These are phyloP conservation scores for Simmondsia chinensis DNA, from an alignment of 148 eudicot species.

Conservation along the genomic window DNA sequence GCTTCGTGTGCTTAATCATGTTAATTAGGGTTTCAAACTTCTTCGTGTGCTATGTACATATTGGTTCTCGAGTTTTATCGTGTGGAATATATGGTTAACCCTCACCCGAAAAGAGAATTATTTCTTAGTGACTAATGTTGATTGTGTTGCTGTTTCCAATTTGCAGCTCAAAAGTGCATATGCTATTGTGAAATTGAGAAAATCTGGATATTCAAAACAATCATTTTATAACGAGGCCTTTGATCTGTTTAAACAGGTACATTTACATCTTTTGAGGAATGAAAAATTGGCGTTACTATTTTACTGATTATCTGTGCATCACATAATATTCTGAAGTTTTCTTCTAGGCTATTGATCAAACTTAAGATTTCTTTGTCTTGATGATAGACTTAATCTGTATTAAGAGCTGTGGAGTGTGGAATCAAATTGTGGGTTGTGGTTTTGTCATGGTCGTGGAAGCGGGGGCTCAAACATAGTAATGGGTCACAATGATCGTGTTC, in stretches of 20 bases:
- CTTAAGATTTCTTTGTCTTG: no score
- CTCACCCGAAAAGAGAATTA: no score
- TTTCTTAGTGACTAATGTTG: neutral
- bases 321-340: neutral
- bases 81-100: neutral
- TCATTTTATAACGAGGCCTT: constrained; percentile 77
- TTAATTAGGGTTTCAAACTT: no score
- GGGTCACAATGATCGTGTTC: no score
- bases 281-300: neutral
- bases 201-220: constrained; percentile 76
- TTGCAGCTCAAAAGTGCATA: constrained; percentile 91
- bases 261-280: neutral
- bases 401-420: no score
- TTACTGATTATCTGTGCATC: neutral
- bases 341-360: neutral
- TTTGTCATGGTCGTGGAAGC: no score
- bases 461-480: no score
- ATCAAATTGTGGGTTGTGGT: no score
- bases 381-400: no score
- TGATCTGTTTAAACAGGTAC: constrained; percentile 73
- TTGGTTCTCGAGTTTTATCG: no score
- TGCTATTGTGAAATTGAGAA: constrained; percentile 70
- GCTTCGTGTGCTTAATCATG: neutral
- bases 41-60: no score
- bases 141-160: neutral